Evolutionary conservation across 441 rosid genomes (phyloP), one percentile per base, ranked within the genome.

Genomic region (Corymbia calophylla): DNA sequence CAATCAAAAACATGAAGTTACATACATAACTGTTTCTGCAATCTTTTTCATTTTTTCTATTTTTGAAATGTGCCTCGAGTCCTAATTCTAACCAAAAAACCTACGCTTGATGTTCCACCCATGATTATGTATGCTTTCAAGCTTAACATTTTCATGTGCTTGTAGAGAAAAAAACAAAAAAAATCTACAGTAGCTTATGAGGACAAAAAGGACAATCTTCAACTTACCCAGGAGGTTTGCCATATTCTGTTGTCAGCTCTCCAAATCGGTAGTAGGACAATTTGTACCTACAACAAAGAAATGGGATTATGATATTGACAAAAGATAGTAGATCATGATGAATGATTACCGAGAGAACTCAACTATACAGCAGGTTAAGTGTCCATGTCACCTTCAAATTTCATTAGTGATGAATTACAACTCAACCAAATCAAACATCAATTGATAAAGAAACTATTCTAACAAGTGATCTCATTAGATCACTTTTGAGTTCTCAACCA

Each of bases 191-290:
- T 51, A 77, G 51, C 84, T 39, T 39, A 44, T 77, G 84, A 77
- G 84, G 44, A 23, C 51, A 35, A 35, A 86, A 55, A 86, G 49
- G 64, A 60, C 27, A 21, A 29, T 80, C 66, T 23, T 31, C 66
- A 88, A 91, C 96, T 91, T 94, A 97, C 99, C 99, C 98, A 11
- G 97, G 89, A 88, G 99, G 99, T 91, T 92, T 96, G 90, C 98
- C 98, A 54, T 96, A 96, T 92, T 98, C 99, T 54, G 99, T 98
- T 84, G 94, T 87, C 93, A 97, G 92, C 95, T 97, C 99, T 47
- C 99, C 99, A 77, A 98, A 98, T 64, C 99, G 97, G 93, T 98
- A 97, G 93, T 98, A 98, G 39, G 94, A 97, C 88, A 98, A 93
- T 93, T 98, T 98, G 94, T 97, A 98, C 99, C 99, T 98, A 90